Evolutionary conservation across 2,329 filamentous ascomycete genomes (phyloP).

Genomic region (Xylariales sp.): DNA sequence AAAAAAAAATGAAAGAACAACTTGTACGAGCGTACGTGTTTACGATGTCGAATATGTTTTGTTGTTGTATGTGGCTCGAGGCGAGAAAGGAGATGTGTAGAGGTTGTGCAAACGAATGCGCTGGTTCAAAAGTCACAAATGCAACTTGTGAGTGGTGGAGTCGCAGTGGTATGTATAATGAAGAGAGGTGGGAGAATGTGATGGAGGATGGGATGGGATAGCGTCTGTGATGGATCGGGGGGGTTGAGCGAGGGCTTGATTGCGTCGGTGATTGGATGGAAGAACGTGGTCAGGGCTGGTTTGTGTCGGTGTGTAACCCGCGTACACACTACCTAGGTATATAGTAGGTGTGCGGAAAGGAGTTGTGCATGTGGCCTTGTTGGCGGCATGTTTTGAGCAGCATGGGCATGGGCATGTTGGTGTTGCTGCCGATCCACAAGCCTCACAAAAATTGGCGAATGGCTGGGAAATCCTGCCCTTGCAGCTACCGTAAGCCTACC

Average conservation of each 20-base stretch:
- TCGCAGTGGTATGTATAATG: conserved; percentile 2
- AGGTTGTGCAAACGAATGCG: conserved; percentile 22
- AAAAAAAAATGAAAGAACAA: too few species aligned
- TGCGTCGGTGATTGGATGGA: conserved; percentile 26
- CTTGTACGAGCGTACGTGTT: neutral
- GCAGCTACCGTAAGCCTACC: conserved; percentile 1
- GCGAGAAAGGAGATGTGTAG: neutral
- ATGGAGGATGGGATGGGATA: conserved; percentile 7
- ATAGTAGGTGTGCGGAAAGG: neutral
- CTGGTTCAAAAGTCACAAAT: conserved; percentile 33
- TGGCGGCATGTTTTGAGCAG: too few species aligned
- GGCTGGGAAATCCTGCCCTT: conserved; percentile 33
- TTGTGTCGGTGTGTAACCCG: conserved; percentile 31
- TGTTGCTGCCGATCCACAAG: too few species aligned
- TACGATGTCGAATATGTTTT: neutral
- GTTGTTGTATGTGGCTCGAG: neutral
- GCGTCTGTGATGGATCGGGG: conserved; percentile 5
- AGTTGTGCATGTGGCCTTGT: too few species aligned
- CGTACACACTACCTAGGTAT: conserved; percentile 10
- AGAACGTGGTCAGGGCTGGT: conserved; percentile 22
- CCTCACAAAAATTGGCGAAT: neutral
- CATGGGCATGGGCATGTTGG: too few species aligned
- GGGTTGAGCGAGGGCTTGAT: neutral
- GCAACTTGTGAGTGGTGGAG: conserved; percentile 15
- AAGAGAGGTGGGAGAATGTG: conserved; percentile 19